A percentile compares a stretch with the other conserved stretches of the same genome.
phyloP scores from a whole-genome alignment of 139 green algal genomes.

The Diplosphaera chodatii region DNA sequence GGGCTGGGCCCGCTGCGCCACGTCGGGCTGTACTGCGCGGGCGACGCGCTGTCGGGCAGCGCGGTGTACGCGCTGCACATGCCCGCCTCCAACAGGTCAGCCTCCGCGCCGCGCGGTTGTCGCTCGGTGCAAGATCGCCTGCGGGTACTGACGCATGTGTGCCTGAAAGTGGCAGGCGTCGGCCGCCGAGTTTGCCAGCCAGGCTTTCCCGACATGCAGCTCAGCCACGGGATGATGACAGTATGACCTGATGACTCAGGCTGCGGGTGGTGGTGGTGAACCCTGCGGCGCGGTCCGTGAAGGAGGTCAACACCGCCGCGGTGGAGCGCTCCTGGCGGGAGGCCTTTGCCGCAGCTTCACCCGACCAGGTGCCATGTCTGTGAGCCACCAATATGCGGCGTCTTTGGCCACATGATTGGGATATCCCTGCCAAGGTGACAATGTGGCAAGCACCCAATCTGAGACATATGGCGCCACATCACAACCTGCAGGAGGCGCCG shows the following conservation, averaged over 20 bases:
- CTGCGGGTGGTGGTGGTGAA: slow-evolving; percentile 57
- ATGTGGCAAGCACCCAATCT: too few relatives aligned
- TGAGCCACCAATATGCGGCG: too few relatives aligned
- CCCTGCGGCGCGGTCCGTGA: slow-evolving; percentile 22
- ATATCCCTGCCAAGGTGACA: too few relatives aligned
- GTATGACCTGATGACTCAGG: too few relatives aligned
- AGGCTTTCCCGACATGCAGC: too few relatives aligned
- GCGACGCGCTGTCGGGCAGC: slow-evolving; percentile 28
- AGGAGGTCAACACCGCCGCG: slow-evolving; percentile 15
- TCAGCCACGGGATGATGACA: too few relatives aligned
- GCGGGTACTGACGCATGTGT: too few relatives aligned
- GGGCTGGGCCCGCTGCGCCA: slow-evolving; percentile 51
- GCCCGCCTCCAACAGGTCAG: slow-evolving; percentile 22
- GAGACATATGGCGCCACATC: too few relatives aligned
- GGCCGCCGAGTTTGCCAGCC: too few relatives aligned
- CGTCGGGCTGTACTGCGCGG: slow-evolving; percentile 58
- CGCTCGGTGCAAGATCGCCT: too few relatives aligned
- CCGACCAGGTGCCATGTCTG: not conserved
- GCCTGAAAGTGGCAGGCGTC: too few relatives aligned
- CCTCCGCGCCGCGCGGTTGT: not conserved
- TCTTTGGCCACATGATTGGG: too few relatives aligned
- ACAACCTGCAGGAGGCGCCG: slow-evolving; percentile 5
- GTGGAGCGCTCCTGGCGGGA: slow-evolving; percentile 19
- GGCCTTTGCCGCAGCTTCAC: not conserved
- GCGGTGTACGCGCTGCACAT: slow-evolving; percentile 54